Conservation (phyloP, 2,329 filamentous ascomycete genomes). For the Pestalotiopsis sp. region DNA sequence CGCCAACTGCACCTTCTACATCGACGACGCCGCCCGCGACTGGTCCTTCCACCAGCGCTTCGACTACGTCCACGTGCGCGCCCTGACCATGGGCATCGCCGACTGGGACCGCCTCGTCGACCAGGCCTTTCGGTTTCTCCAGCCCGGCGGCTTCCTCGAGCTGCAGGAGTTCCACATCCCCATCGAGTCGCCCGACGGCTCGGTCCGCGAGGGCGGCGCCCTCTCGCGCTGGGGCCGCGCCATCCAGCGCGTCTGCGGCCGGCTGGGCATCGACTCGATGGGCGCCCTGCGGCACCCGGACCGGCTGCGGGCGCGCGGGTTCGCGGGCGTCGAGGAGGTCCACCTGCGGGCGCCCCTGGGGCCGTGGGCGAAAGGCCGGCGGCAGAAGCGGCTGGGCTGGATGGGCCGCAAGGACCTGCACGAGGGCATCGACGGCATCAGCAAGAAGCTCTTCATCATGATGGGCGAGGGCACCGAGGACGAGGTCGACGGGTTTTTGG, state of each 20-base stretch:
- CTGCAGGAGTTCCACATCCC: constrained; percentile 25
- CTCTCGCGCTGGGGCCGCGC: constrained; percentile 20
- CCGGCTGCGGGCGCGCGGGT: constrained; percentile 21
- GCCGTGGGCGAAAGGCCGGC: constrained; percentile 13
- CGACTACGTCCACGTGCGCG: constrained; percentile 23
- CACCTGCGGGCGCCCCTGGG: constrained; percentile 19
- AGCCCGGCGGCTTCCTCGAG: constrained; percentile 27
- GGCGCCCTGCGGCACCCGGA: constrained; percentile 18
- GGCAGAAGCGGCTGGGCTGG: constrained; percentile 18
- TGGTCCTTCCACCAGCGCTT: constrained; percentile 37
- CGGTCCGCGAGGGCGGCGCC: constrained; percentile 14
- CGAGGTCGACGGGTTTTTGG: constrained; percentile 18
- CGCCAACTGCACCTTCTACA: constrained; percentile 21
- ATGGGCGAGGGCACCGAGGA: constrained; percentile 25
- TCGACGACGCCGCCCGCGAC: constrained; percentile 52
- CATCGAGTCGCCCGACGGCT: constrained; percentile 19
- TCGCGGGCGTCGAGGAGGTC: constrained; percentile 21
- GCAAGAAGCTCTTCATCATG: constrained; percentile 26
- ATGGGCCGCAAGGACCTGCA: constrained; percentile 25
- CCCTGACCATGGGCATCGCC: constrained; percentile 22
- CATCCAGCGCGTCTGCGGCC: constrained; percentile 14
- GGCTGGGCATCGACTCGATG: constrained; percentile 20
- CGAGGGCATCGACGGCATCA: constrained; percentile 25
- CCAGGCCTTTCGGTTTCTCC: constrained; percentile 20
- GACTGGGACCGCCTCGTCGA: constrained; percentile 23